Conservation (phyloP, 345 rosid species). For the Salix exigua region DNA sequence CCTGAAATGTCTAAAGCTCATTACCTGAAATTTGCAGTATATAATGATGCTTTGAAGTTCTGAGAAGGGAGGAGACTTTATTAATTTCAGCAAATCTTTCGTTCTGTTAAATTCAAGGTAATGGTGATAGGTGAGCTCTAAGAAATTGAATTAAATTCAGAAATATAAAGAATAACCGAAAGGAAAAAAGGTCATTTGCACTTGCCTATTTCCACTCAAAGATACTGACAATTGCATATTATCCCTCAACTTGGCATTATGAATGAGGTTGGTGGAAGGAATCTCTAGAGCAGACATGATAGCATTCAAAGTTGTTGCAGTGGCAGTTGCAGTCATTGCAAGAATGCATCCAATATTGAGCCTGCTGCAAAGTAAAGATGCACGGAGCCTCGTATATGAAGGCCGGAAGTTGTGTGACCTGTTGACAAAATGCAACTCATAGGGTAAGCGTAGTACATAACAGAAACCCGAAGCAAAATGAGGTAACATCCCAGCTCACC, state of each 20-base stretch:
- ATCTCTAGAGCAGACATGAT: conserved; percentile 90
- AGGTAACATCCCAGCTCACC: conserved; percentile 48
- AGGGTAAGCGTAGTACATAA: not conserved
- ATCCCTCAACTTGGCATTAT: conserved; percentile 58
- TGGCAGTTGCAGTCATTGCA: conserved; percentile 98
- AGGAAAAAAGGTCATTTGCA: conserved; percentile 7
- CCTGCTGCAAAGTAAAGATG: conserved; percentile 63
- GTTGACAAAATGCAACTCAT: conserved; percentile 5
- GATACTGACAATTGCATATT: conserved; percentile 79
- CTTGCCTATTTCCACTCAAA: conserved; percentile 71
- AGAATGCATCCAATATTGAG: conserved; percentile 70
- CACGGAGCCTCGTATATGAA: conserved; percentile 91
- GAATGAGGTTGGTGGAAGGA: conserved; percentile 72
- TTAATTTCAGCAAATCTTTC: conserved; percentile 74
- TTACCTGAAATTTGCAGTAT: conserved; percentile 97
- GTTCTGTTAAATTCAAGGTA: conserved; percentile 40
- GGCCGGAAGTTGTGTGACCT: conserved; percentile 99
- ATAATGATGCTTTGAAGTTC: conserved; percentile 75
- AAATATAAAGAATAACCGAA: not conserved
- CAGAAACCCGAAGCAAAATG: not conserved
- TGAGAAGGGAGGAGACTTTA: conserved; percentile 60
- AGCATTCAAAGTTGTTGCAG: conserved; percentile 59
- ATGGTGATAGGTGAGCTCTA: conserved; percentile 5
- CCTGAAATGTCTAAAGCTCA: not conserved
- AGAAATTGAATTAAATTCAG: not conserved